These are phyloP conservation scores for Candida arabinofermentans DNA, from an alignment of 805 yeast species.

Conservation along the genomic window DNA sequence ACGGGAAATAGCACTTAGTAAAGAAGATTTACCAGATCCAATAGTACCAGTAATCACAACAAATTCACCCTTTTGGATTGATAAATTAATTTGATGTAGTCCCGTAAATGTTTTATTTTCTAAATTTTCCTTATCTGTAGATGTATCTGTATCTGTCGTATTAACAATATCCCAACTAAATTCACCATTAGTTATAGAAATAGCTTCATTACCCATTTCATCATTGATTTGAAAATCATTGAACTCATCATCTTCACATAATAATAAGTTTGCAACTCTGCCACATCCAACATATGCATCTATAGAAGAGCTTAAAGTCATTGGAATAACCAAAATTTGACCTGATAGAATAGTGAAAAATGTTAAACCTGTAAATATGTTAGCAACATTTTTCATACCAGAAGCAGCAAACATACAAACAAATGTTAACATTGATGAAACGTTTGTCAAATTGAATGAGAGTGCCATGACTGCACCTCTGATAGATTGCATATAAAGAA, in stretches of 20 bases:
- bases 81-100: not conserved
- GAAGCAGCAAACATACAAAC: conserved; percentile 35
- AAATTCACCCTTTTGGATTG: conserved; percentile 53
- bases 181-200: conserved; percentile 47
- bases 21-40: conserved; percentile 78
- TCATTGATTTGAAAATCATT: not conserved
- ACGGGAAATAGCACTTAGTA: conserved; percentile 67
- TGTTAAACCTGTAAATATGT: conserved; percentile 64
- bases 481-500: conserved; percentile 56
- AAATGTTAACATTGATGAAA: conserved; percentile 63
- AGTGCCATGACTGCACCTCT: conserved; percentile 57
- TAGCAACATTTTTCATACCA: conserved; percentile 46
- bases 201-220: conserved; percentile 31
- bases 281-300: conserved; percentile 60
- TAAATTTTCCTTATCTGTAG: conserved; percentile 49
- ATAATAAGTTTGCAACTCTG: conserved; percentile 52
- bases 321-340: conserved; percentile 62
- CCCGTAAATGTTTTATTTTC: conserved; percentile 17
- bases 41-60: conserved; percentile 72
- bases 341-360: conserved; percentile 46
- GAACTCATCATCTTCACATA: conserved; percentile 21
- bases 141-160: not conserved
- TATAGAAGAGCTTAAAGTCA: conserved; percentile 59
- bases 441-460: conserved; percentile 54
- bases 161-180: conserved; percentile 63